Evolutionary conservation across 768 basidiomycete species (phyloP), one percentile per base, ranked within the genome.

Genomic region (Lactifluus subvellereus): DNA sequence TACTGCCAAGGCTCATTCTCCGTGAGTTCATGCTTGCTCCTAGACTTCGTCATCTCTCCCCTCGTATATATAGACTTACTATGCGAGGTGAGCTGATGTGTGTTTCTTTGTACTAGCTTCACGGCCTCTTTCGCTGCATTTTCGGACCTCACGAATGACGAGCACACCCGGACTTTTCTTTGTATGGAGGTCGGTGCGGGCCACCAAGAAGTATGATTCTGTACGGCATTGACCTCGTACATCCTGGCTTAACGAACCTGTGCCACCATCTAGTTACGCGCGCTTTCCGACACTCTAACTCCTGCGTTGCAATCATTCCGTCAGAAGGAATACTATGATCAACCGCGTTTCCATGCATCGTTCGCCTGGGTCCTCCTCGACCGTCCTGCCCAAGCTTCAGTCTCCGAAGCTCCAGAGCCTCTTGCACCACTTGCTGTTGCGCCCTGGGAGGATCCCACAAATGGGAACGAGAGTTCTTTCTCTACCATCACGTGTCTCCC

Each of bases 261-360:
- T 58, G 43, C 54, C 56, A 54, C 53, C 48, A 64, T 57, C n/a
- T 68, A 96, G 94, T 74, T 94, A 13, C 74, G 76, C 62, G 69
- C 71, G 8, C 74, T 94, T 48, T 77, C 83, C 1, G 76, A 82
- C 53, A 76, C 77, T 27, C 73, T 97, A 47, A 77, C 80, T 5
- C 86, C 88, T 1, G 76, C 79, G 7, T 75, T 96, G 51, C 75
- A 75, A 33, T 71, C 73, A 3, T 76, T 91, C 38, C 85, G 87
- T 57, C 88, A 95, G 67, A 85, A 87, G 66, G 80, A 82, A 60
- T 97, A 91, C 74, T 96, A 98, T 74, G 69, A 76, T 38, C 76
- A 83, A 35, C 93, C 95, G 20, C 83, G 86, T 50, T 97, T 94
- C 70, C 95, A 98, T 71, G 82, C 89, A 13, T 95, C 93, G 2